Conservation (phyloP, 129 eudicot species). For the Centaurea solstitialis region DNA sequence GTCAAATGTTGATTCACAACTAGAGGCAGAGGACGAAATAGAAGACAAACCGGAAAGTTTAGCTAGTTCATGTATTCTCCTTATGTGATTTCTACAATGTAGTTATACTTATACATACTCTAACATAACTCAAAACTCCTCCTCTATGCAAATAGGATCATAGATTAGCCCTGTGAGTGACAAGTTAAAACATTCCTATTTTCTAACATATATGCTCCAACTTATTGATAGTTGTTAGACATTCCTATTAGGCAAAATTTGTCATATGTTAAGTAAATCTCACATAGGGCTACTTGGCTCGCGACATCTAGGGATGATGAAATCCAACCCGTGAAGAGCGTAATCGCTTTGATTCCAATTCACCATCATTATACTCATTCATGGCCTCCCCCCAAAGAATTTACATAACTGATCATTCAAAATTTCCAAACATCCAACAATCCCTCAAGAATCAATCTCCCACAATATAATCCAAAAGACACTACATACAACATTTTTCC, state of each 20-base stretch:
- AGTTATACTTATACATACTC: too few species aligned
- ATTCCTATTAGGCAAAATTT: background rate
- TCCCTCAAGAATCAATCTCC: background rate
- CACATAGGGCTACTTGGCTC: background rate
- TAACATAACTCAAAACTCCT: too few species aligned
- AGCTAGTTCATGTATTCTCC: too few species aligned
- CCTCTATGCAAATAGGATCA: too few species aligned
- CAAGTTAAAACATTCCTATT: background rate
- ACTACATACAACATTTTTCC: background rate
- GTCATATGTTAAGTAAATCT: background rate
- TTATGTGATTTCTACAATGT: too few species aligned
- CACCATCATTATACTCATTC: background rate
- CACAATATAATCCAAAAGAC: conserved; percentile 5
- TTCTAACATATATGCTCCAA: background rate
- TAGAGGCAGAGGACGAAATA: too few species aligned
- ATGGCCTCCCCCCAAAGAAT: background rate
- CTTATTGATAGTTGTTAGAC: background rate
- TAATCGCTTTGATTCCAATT: background rate
- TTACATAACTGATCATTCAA: background rate
- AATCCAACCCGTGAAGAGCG: too few species aligned
- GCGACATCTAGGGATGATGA: too few species aligned
- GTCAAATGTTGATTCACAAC: too few species aligned
- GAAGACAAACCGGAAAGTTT: too few species aligned
- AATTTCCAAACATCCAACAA: background rate
- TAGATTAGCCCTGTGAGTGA: background rate